phyloP scores from a whole-genome alignment of 768 basidiomycete species.

The Mycena olivaceomarginata region DNA sequence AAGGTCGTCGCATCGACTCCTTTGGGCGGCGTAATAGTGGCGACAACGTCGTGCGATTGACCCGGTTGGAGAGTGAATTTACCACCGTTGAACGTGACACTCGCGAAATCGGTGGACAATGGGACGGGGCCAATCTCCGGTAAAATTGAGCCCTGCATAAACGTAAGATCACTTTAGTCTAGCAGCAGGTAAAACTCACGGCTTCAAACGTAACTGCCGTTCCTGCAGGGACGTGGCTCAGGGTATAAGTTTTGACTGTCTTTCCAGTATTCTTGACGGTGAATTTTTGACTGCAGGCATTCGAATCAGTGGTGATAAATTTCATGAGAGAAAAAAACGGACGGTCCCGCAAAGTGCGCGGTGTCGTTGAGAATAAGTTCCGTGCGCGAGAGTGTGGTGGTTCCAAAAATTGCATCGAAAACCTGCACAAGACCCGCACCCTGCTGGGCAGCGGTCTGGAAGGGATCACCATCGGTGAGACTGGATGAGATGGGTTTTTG shows the following conservation, averaged over 20 bases:
- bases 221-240: conserved; percentile 63
- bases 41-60: conserved; percentile 57
- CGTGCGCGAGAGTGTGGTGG: conserved; percentile 71
- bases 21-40: conserved; percentile 67
- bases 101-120: conserved; percentile 65
- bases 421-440: conserved; percentile 77
- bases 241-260: conserved; percentile 56
- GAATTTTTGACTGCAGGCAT: conserved; percentile 63
- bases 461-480: conserved; percentile 68
- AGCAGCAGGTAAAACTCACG: neutral
- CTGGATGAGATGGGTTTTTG: conserved; percentile 64
- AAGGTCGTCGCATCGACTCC: conserved; percentile 60
- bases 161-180: neutral
- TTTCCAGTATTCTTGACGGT: conserved; percentile 71
- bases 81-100: conserved; percentile 65
- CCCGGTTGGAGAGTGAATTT: conserved; percentile 61
- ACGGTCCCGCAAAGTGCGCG: conserved; percentile 62
- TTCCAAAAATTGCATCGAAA: conserved; percentile 73
- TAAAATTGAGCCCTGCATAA: conserved; percentile 61
- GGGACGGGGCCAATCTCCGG: conserved; percentile 70
- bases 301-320: too few relatives aligned
- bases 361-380: conserved; percentile 82
- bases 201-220: conserved; percentile 58
- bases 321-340: too few relatives aligned
- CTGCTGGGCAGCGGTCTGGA: conserved; percentile 72